Conservation (phyloP, 1,284 basidiomycete genomes). For the Moesziomyces aphidis region DNA sequence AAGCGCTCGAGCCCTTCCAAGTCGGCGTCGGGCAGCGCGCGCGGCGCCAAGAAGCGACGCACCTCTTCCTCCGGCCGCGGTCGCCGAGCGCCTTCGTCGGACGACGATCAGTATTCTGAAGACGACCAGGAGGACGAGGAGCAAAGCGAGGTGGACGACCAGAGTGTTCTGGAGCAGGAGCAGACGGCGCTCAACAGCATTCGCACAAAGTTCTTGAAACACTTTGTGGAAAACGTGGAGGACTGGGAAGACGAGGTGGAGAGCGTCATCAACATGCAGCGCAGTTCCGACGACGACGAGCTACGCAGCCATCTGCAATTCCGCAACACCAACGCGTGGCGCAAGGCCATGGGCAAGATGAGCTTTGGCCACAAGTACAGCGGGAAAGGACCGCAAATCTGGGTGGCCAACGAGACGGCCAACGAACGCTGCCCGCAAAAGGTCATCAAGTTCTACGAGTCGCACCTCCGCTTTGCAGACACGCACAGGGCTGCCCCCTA, state of each 20-base stretch:
- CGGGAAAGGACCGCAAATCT: conserved; percentile 23
- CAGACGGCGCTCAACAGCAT: conserved; percentile 15
- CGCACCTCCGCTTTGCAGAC: conserved; percentile 41
- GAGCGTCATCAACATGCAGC: conserved; percentile 38
- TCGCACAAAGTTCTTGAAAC: conserved; percentile 13
- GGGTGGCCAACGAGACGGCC: conserved; percentile 32
- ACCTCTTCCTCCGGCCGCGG: conserved; percentile 4
- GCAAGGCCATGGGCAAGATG: conserved; percentile 11
- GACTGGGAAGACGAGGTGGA: conserved; percentile 36
- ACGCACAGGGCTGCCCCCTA: conserved; percentile 8
- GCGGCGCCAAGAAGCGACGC: conserved; percentile 14
- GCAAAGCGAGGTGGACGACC: neutral
- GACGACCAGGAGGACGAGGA: conserved; percentile 7
- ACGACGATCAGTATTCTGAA: neutral
- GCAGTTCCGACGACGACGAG: conserved; percentile 18
- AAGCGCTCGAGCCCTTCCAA: neutral
- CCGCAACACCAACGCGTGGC: conserved; percentile 4
- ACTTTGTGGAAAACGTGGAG: conserved; percentile 16
- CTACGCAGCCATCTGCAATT: conserved; percentile 41
- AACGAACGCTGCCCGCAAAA: conserved; percentile 48
- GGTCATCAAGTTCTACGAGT: conserved; percentile 50
- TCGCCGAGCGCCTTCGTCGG: conserved; percentile 7
- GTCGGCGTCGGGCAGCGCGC: neutral
- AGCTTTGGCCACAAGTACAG: conserved; percentile 1
- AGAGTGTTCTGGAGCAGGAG: neutral